Conservation (phyloP, 2,329 filamentous ascomycete genomes). For the Blastomyces gilchristii region DNA sequence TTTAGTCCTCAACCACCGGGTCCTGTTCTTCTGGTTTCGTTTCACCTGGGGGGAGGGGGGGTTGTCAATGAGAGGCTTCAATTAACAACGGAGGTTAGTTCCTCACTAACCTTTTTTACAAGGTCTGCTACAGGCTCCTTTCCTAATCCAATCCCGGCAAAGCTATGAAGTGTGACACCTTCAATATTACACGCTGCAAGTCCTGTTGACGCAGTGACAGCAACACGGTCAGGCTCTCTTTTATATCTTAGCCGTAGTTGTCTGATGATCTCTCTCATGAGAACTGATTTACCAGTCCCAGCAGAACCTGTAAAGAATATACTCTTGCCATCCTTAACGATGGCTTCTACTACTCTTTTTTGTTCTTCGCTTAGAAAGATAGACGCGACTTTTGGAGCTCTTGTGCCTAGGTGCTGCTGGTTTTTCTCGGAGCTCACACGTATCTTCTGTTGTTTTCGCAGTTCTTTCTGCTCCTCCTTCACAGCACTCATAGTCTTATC, state of each 20-base stretch:
- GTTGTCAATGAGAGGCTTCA: not conserved
- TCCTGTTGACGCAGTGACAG: constrained; percentile 90
- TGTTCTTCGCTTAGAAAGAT: constrained; percentile 81
- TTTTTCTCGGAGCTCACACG: constrained; percentile 33
- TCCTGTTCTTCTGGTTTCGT: constrained; percentile 75
- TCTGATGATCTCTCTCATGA: constrained; percentile 84
- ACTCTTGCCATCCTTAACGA: constrained; percentile 69
- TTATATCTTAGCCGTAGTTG: constrained; percentile 66
- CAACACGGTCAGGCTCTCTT: constrained; percentile 70
- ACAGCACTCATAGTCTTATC: constrained; percentile 63
- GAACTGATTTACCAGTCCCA: constrained; percentile 89
- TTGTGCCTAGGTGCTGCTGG: constrained; percentile 14
- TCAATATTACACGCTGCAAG: constrained; percentile 95
- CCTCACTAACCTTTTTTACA: constrained; percentile 56
- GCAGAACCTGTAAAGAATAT: constrained; percentile 98
- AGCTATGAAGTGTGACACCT: constrained; percentile 90
- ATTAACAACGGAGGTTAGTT: constrained; percentile 13
- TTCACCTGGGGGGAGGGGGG: constrained; percentile 47
- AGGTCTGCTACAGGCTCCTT: constrained; percentile 75
- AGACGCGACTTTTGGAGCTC: constrained; percentile 35
- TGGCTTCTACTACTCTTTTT: constrained; percentile 68
- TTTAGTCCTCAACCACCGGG: constrained; percentile 79
- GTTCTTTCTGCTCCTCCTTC: constrained; percentile 65
- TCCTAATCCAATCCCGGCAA: constrained; percentile 86
- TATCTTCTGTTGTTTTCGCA: constrained; percentile 51